Percentiles rank a stretch among this genome's conserved stretches.
These are phyloP conservation scores for Paulinella micropora DNA, from an alignment of 78 protist species.

Conservation along the genomic window DNA sequence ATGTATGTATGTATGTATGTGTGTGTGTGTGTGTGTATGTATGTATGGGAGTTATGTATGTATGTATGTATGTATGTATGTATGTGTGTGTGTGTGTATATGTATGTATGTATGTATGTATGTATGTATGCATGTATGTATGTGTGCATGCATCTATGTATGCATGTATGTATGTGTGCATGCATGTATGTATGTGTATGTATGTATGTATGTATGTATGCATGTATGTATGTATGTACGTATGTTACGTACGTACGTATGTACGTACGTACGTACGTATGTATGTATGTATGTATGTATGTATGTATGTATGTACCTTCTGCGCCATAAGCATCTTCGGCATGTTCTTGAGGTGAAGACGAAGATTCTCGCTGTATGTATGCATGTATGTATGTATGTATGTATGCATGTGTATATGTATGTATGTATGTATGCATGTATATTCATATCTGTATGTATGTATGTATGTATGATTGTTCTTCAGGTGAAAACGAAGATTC, in stretches of 20 bases:
- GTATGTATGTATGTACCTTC: background rate
- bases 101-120: background rate
- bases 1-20: background rate
- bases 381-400: background rate
- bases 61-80: background rate
- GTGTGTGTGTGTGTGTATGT: background rate
- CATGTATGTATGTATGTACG: background rate
- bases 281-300: background rate
- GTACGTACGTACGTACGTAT: background rate
- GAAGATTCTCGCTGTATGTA: constrained; percentile 34
- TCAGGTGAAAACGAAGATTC: too few relatives aligned
- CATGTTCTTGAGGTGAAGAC: constrained; percentile 57
- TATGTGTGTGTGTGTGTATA: background rate
- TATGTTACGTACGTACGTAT: background rate
- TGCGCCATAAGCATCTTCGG: constrained; percentile 40
- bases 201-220: background rate
- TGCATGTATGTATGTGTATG: background rate
- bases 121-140: background rate
- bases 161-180: background rate
- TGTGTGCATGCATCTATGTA: background rate
- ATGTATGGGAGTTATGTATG: background rate
- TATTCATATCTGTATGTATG: too few relatives aligned
- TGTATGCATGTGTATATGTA: background rate
- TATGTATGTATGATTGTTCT: too few relatives aligned
- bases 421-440: too few relatives aligned